Conservation (phyloP, 805 yeast genomes). For the Sugiyamaella boreocaroliniensis region DNA sequence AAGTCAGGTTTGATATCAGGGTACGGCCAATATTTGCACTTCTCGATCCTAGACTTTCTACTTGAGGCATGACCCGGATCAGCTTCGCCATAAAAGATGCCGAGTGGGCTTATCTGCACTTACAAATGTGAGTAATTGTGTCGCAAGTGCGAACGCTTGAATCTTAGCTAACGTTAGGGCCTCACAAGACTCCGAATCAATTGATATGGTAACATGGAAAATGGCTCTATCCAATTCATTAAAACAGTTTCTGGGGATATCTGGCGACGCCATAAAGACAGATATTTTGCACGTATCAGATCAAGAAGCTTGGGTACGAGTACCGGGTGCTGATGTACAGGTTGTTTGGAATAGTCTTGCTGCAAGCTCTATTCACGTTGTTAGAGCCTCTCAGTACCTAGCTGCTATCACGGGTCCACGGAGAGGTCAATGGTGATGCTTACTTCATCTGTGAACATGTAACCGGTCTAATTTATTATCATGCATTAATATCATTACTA, state of each 20-base stretch:
- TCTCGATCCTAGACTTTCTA: neutral
- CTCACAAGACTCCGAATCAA: conserved; percentile 7
- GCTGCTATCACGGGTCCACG: conserved; percentile 18
- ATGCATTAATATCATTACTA: neutral
- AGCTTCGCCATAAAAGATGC: conserved; percentile 19
- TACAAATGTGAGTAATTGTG: conserved; percentile 19
- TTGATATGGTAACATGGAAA: conserved; percentile 29
- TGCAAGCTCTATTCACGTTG: conserved; percentile 14
- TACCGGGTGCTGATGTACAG: conserved; percentile 14
- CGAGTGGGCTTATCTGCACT: conserved; percentile 29
- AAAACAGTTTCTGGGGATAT: conserved; percentile 23
- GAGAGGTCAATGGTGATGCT: conserved; percentile 6
- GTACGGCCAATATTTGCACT: neutral
- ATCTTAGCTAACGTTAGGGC: conserved; percentile 1
- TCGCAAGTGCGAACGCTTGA: neutral
- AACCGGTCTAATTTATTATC: neutral
- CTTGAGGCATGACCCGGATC: neutral
- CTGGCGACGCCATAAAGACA: conserved; percentile 26
- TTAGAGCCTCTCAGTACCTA: conserved; percentile 19
- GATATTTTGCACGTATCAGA: conserved; percentile 23
- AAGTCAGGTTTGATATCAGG: neutral
- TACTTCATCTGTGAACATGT: neutral
- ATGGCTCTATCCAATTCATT: conserved; percentile 21
- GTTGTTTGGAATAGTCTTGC: conserved; percentile 17
- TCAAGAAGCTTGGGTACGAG: conserved; percentile 20